phyloP scores from a whole-genome alignment of 768 basidiomycete genomes.

The Neoboletus brunneissimus region DNA sequence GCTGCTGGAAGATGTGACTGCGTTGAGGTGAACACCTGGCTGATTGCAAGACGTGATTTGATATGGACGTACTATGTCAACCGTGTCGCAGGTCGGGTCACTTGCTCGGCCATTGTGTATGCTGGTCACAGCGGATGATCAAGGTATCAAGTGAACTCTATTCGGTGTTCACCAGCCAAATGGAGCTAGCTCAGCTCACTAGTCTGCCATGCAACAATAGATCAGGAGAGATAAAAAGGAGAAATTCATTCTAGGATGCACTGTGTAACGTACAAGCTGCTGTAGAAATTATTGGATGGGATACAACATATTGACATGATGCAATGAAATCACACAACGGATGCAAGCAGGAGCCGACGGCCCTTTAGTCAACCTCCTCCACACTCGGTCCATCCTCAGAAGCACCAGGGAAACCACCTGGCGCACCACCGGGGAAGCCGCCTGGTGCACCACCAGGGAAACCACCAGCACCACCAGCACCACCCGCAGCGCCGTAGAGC shows the following conservation, averaged over 20 bases:
- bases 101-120: conserved; percentile 25
- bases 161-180: background rate
- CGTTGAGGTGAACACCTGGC: conserved; percentile 3
- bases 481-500: conserved; percentile 61
- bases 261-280: conserved; percentile 30
- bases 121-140: background rate
- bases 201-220: background rate
- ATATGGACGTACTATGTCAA: conserved; percentile 25
- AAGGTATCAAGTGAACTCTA: background rate
- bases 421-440: conserved; percentile 56
- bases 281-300: conserved; percentile 27
- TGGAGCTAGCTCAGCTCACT: background rate
- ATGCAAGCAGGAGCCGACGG: conserved; percentile 20
- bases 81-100: conserved; percentile 22
- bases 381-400: conserved; percentile 84
- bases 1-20: conserved; percentile 42
- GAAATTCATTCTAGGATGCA: conserved; percentile 30
- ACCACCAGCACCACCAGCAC: conserved; percentile 44
- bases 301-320: conserved; percentile 33
- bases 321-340: conserved; percentile 25
- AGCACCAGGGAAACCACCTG: conserved; percentile 68
- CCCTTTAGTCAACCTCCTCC: conserved; percentile 80
- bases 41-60: background rate
- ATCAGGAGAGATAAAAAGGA: background rate
- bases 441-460: conserved; percentile 60